Base-by-base conservation (phyloP, 148 eudicot genomes). In the Chenopodium suecicum region DNA sequence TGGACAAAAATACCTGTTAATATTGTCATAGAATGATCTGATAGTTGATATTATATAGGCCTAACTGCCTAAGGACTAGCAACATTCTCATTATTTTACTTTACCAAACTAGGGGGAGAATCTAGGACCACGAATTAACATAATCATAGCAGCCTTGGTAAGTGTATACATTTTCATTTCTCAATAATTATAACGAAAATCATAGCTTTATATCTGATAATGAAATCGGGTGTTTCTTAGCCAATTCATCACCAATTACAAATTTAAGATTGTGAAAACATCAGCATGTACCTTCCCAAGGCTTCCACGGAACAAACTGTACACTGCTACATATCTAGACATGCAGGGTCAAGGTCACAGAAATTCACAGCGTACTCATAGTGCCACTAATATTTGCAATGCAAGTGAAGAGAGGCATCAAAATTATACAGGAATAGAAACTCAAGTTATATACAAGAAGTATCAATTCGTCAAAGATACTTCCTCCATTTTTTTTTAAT, bases 251-350 rank as follows among this genome's bases (percentile, higher is more conserved):
- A 73, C 63, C 56, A 68, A 27, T 23, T 32, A 77, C 20, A 48
- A 32, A 69, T 32, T 17, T 32, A 77, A 14, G 17, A 48, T 58
- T 32, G 31, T 23, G 41, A 32, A 56, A 27, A 46, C 29, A 47
- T 13, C 2, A 41, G 32, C 69, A 77, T 72, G 12, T 91, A 96
- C 99, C 99, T 96, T 91, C 98, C 98, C 98, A 92, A 81, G 93
- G 89, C 88, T 86, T 94, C 99, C 99, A 96, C 77, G 98, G 98
- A 88, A 92, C 91, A 80, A 96, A 96, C 46, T 92, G 97, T 32
- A 90, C 97, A 77, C 93, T 92, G 89, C 94, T 96, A 86, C 99
- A 96, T 73, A 96, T 96, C 99, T 94, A 85, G 80, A 64, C 62
- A 25, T 70, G n/a, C 47, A 68, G 9, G 79, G 82, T 86, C 70